Conservation (phyloP, 2,329 filamentous ascomycete species). For the Hypoxylon sp. region DNA sequence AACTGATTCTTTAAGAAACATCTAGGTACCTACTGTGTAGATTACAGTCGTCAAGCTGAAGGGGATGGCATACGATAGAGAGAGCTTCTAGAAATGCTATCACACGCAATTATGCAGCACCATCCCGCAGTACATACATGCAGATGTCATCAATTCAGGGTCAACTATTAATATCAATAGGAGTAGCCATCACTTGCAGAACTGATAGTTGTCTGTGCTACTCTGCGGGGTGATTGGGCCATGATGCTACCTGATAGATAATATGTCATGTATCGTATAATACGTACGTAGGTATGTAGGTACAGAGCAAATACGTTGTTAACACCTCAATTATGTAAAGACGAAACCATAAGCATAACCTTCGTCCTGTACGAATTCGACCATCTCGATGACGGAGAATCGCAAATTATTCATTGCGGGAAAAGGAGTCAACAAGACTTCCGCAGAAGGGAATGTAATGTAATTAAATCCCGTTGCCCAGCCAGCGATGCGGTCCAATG, state of each 20-base stretch:
- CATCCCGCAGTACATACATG: too few relatives aligned
- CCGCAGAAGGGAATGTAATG: constrained; percentile 30
- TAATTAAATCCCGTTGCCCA: constrained; percentile 43
- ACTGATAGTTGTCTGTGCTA: constrained; percentile 23
- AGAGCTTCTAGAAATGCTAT: constrained; percentile 22
- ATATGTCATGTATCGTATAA: neutral
- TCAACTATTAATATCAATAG: constrained; percentile 5
- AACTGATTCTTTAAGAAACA: too few relatives aligned
- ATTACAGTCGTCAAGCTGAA: too few relatives aligned
- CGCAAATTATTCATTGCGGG: constrained; percentile 2
- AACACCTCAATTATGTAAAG: too few relatives aligned
- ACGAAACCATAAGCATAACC: constrained; percentile 1
- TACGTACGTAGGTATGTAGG: neutral
- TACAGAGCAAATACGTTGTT: too few relatives aligned
- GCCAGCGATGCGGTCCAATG: constrained; percentile 29
- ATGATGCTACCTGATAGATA: constrained; percentile 7
- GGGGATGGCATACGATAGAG: too few relatives aligned
- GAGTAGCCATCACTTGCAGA: constrained; percentile 19
- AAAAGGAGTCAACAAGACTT: constrained; percentile 5
- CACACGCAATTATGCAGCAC: constrained; percentile 16
- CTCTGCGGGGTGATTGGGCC: constrained; percentile 26
- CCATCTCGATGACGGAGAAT: constrained; percentile 14
- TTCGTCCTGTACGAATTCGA: neutral
- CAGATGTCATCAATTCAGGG: neutral
- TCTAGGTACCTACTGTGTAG: too few relatives aligned